These are phyloP conservation scores for Geotrichum siamense DNA, from an alignment of 1,139 yeast genomes.

Conservation along the genomic window DNA sequence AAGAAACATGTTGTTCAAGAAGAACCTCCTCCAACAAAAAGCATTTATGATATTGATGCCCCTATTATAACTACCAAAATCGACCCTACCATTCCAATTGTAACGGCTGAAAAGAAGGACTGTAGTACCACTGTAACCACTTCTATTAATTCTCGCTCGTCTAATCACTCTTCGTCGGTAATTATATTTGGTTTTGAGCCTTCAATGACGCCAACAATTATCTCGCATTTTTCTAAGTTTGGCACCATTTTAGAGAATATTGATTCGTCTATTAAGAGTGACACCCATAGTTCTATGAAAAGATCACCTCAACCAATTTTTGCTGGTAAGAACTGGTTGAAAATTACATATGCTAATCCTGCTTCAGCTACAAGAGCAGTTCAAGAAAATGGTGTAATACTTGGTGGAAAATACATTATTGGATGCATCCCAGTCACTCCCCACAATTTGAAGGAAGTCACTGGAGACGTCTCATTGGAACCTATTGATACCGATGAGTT, in stretches of 20 bases:
- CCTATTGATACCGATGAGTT: conserved; percentile 8
- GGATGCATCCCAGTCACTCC: conserved; percentile 68
- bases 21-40: conserved; percentile 34
- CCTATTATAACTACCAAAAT: conserved; percentile 3
- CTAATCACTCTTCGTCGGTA: conserved; percentile 44
- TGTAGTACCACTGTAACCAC: conserved; percentile 14
- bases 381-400: conserved; percentile 68
- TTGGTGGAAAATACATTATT: conserved; percentile 55
- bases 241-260: conserved; percentile 78
- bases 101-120: conserved; percentile 15
- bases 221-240: conserved; percentile 69
- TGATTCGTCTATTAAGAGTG: conserved; percentile 28
- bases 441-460: conserved; percentile 21
- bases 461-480: conserved; percentile 20
- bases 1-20: conserved; percentile 24
- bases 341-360: conserved; percentile 71
- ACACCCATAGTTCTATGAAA: conserved; percentile 12
- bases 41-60: conserved; percentile 28
- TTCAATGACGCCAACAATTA: conserved; percentile 54
- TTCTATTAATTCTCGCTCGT: conserved; percentile 2
- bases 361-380: conserved; percentile 76
- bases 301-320: conserved; percentile 49
- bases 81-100: conserved; percentile 18
- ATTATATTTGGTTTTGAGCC: conserved; percentile 88
- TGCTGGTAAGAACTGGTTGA: conserved; percentile 84